Percentiles rank a stretch among this genome's conserved stretches.
These are phyloP conservation scores for Apium graveolens DNA, from an alignment of 129 eudicot species.

Conservation along the genomic window DNA sequence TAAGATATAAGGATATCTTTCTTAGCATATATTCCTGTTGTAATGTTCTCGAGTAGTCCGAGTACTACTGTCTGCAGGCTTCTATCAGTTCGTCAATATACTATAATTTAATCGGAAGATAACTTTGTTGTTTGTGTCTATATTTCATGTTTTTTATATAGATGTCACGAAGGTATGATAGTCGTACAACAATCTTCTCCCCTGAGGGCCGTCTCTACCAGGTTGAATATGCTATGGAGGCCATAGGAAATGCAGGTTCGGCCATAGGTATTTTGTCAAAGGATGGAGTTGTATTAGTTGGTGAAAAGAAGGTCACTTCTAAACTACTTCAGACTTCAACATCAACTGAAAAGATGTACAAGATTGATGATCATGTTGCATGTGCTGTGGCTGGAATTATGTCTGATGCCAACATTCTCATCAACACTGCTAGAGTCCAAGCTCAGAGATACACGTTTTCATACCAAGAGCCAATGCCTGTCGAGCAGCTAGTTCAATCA, in stretches of 20 bases:
- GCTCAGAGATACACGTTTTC: slow-evolving; percentile 10
- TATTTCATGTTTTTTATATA: neutral
- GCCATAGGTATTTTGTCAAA: slow-evolving; percentile 11
- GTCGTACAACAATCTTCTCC: slow-evolving; percentile 8
- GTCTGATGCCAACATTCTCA: slow-evolving; percentile 21
- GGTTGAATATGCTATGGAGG: slow-evolving; percentile 15
- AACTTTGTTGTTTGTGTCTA: neutral
- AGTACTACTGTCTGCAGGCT: neutral
- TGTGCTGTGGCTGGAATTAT: slow-evolving; percentile 16
- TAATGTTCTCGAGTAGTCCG: neutral
- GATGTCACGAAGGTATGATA: slow-evolving; percentile 14
- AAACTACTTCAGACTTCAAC: slow-evolving; percentile 13
- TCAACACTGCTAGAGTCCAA: slow-evolving; percentile 21
- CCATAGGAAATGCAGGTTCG: slow-evolving; percentile 14
- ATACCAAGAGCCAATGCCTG: slow-evolving; percentile 29
- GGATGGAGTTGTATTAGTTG: slow-evolving; percentile 13
- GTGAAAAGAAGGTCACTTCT: slow-evolving; percentile 8
- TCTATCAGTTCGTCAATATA: neutral
- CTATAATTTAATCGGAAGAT: neutral
- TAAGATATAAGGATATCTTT: neutral
- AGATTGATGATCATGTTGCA: slow-evolving; percentile 13
- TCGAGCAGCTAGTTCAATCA: slow-evolving; percentile 24
- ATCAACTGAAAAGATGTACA: slow-evolving; percentile 12
- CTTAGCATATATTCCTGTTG: neutral
- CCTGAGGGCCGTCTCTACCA: slow-evolving; percentile 14